Percentiles rank a stretch among this genome's conserved stretches.
Evolutionary conservation across 2,329 filamentous ascomycete genomes (phyloP).

Genomic region (Trichophyton verrucosum): DNA sequence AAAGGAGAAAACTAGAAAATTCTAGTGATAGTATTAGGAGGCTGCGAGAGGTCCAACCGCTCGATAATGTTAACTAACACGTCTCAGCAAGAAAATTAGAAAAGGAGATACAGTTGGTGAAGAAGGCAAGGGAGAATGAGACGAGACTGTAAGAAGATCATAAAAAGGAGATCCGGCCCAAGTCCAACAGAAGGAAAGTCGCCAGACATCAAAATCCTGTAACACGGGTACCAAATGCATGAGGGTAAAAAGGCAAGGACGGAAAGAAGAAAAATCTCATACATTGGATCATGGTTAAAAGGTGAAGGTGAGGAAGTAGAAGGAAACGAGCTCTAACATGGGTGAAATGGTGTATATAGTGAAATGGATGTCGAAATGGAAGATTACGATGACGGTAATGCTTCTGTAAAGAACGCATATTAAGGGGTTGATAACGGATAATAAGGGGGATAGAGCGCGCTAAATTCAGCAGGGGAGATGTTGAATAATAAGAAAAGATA

Average conservation of each 20-base stretch:
- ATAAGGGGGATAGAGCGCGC: background rate
- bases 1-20: background rate
- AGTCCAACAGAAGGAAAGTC: background rate
- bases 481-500: background rate
- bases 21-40: background rate
- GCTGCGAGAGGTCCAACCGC: background rate
- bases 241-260: background rate
- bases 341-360: background rate
- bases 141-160: background rate
- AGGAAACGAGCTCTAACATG: background rate
- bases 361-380: background rate
- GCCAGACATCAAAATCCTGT: background rate
- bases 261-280: background rate
- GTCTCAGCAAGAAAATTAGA: background rate
- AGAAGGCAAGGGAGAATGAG: background rate
- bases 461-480: background rate
- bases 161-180: background rate
- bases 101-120: background rate
- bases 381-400: background rate
- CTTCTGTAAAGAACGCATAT: background rate
- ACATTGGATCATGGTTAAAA: background rate
- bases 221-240: background rate
- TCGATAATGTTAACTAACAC: background rate
- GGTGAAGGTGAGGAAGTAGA: background rate
- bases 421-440: background rate